Percentiles rank a stretch among this genome's conserved stretches.
Conservation (phyloP, 768 basidiomycete genomes). For the Tephrocybe rancida region DNA sequence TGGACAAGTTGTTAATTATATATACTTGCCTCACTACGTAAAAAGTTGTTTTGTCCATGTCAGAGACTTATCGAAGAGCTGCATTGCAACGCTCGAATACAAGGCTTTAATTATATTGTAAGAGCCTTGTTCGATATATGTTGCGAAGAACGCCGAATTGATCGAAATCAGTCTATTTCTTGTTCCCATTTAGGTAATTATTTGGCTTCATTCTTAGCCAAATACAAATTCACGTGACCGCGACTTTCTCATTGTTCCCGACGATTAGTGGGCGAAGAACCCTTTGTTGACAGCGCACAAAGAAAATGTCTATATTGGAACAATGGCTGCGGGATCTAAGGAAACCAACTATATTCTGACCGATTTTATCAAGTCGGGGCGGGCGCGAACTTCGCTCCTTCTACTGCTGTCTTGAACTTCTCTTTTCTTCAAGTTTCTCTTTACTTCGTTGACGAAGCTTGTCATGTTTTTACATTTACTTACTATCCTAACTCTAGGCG, state of each 20-base stretch:
- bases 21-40: too few species aligned
- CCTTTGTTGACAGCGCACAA: constrained; percentile 13
- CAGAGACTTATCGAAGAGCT: too few species aligned
- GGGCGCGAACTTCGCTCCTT: constrained; percentile 10
- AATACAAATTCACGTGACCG: not conserved
- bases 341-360: constrained; percentile 9
- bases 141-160: too few species aligned
- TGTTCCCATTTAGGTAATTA: not conserved
- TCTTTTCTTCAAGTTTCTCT: constrained; percentile 5
- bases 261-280: not conserved
- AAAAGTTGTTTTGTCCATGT: too few species aligned
- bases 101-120: too few species aligned
- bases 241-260: not conserved
- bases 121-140: too few species aligned
- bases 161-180: too few species aligned
- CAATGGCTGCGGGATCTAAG: constrained; percentile 16
- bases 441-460: constrained; percentile 26
- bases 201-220: not conserved
- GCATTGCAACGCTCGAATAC: too few species aligned
- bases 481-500: constrained; percentile 30
- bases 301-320: constrained; percentile 14
- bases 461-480: constrained; percentile 39
- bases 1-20: too few species aligned
- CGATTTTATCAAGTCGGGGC: not conserved
- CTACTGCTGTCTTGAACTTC: constrained; percentile 5